phyloP scores from a whole-genome alignment of 2,329 filamentous ascomycete genomes.

The Geosmithia flava region DNA sequence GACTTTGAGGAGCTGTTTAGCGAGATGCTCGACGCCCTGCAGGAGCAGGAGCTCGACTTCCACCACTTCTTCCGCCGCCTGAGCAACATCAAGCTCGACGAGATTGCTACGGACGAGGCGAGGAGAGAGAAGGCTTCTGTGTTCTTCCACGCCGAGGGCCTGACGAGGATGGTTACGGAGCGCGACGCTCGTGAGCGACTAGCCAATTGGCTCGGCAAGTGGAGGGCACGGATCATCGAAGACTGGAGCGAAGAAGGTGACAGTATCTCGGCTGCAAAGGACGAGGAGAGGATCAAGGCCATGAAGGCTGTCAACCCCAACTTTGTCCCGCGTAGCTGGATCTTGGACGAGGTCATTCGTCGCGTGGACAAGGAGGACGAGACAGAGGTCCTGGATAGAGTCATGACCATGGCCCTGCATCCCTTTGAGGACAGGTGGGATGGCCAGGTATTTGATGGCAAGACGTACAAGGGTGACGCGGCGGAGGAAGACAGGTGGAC shows the following conservation, averaged over 20 bases:
- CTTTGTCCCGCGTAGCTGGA: constrained; percentile 83
- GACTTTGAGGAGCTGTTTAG: constrained; percentile 78
- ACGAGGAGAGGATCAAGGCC: constrained; percentile 50
- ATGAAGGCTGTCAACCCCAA: constrained; percentile 91
- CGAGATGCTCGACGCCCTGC: constrained; percentile 69
- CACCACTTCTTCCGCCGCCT: constrained; percentile 86
- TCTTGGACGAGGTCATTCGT: constrained; percentile 85
- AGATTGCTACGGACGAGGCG: constrained; percentile 52
- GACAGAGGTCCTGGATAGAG: constrained; percentile 59
- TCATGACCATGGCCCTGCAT: constrained; percentile 73
- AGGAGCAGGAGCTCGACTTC: constrained; percentile 78
- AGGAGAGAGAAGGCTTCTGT: constrained; percentile 49
- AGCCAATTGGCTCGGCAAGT: constrained; percentile 69
- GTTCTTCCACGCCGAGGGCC: constrained; percentile 73
- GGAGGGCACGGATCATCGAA: constrained; percentile 58
- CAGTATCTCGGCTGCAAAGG: constrained; percentile 23
- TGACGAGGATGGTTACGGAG: constrained; percentile 42
- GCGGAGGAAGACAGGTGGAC: constrained; percentile 75
- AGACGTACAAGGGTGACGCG: constrained; percentile 42
- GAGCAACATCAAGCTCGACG: constrained; percentile 45
- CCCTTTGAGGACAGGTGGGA: constrained; percentile 77
- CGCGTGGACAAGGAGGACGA: constrained; percentile 78
- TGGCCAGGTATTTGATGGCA: constrained; percentile 30
- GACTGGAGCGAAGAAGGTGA: constrained; percentile 53
- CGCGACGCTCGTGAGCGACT: constrained; percentile 54